Percentiles rank a stretch among this genome's conserved stretches.
Conservation (phyloP, 495 filamentous ascomycete species). For the Neurospora pannonica region DNA sequence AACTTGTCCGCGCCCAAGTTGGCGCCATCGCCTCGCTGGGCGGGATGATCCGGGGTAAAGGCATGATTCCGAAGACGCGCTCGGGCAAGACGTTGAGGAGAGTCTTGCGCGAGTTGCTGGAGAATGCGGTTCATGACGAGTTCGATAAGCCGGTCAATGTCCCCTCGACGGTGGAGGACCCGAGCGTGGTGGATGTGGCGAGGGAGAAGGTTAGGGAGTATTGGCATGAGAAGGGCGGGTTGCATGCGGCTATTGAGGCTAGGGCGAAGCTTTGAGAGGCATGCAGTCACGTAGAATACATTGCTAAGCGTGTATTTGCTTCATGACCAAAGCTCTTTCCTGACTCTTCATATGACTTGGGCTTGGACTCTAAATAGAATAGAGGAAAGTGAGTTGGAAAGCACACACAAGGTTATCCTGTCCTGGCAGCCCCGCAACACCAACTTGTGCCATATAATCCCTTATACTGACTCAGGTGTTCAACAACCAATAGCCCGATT, state of each 20-base stretch:
- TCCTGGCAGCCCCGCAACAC: neutral
- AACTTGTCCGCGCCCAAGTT: constrained; percentile 67
- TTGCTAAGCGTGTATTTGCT: neutral
- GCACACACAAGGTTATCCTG: neutral
- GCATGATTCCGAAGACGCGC: constrained; percentile 89
- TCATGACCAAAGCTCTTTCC: neutral
- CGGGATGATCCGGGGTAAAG: constrained; percentile 72
- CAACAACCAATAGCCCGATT: neutral
- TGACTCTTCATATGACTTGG: neutral
- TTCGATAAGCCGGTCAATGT: constrained; percentile 39
- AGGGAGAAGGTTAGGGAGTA: constrained; percentile 39
- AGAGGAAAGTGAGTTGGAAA: neutral
- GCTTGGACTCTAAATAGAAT: neutral
- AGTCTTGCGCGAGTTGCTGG: constrained; percentile 70
- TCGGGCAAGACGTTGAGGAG: constrained; percentile 80
- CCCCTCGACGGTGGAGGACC: constrained; percentile 49
- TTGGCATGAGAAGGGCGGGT: constrained; percentile 33
- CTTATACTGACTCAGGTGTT: neutral
- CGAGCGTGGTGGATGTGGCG: constrained; percentile 38
- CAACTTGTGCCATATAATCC: neutral
- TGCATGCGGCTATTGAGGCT: constrained; percentile 42
- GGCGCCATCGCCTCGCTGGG: constrained; percentile 78
- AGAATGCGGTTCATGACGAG: constrained; percentile 49
- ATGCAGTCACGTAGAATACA: too few relatives aligned
- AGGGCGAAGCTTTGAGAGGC: constrained; percentile 49